Percentiles rank a stretch among this genome's conserved stretches.
Conservation (phyloP, 768 basidiomycete species). For the Boletus reticulatus region DNA sequence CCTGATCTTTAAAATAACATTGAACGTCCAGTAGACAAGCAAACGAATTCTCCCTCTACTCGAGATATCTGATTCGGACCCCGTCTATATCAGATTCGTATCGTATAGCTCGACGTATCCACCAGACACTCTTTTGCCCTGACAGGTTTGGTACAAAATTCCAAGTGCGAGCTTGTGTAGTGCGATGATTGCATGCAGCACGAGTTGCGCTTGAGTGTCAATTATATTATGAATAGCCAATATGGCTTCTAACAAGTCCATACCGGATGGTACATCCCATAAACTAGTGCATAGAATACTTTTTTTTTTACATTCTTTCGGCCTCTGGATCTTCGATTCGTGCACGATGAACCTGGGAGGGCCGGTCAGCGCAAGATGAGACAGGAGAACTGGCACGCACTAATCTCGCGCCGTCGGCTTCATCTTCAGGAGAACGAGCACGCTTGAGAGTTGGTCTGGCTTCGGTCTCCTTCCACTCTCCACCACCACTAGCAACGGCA, state of each 20-base stretch:
- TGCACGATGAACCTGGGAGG: constrained; percentile 51
- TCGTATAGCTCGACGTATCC: constrained; percentile 58
- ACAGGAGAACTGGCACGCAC: constrained; percentile 38
- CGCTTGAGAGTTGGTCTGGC: constrained; percentile 54
- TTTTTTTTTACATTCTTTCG: constrained; percentile 58
- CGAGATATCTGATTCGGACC: constrained; percentile 57
- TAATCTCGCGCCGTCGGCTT: constrained; percentile 55
- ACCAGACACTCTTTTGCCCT: constrained; percentile 51
- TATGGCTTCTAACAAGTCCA: constrained; percentile 16
- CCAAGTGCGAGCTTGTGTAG: constrained; percentile 45
- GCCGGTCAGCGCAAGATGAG: constrained; percentile 3
- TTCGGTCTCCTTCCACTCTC: constrained; percentile 77
- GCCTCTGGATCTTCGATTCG: constrained; percentile 64
- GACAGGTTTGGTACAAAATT: constrained; percentile 38
- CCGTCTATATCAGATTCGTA: constrained; percentile 64
- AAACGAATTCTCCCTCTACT: constrained; percentile 41
- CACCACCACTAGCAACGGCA: constrained; percentile 81
- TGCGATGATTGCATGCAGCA: constrained; percentile 39
- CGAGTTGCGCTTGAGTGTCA: background rate
- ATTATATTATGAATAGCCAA: constrained; percentile 13
- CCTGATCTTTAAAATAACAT: background rate
- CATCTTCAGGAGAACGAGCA: constrained; percentile 76
- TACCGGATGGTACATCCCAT: constrained; percentile 7
- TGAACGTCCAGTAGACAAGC: constrained; percentile 31
- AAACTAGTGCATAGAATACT: constrained; percentile 26